phyloP scores from a whole-genome alignment of 352 stramenopile genomes.

The Pythium apleroticum region DNA sequence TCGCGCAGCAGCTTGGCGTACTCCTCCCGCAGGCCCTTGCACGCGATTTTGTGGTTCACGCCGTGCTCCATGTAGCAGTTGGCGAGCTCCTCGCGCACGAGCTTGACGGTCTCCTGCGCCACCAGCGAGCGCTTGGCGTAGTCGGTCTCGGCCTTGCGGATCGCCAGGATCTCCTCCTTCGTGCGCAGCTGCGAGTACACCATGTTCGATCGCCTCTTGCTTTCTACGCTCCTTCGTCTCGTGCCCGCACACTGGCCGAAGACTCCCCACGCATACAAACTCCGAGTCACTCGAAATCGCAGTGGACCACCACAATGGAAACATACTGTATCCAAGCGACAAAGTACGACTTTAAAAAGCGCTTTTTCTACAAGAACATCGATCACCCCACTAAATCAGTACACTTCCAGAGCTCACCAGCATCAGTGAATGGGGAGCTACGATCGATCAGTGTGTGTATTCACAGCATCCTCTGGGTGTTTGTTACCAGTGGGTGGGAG shows the following conservation, averaged over 20 bases:
- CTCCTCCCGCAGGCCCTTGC: slow-evolving; percentile 80
- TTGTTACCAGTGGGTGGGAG: not conserved
- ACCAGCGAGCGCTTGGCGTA: slow-evolving; percentile 76
- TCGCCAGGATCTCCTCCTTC: slow-evolving; percentile 84
- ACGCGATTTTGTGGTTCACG: slow-evolving; percentile 88
- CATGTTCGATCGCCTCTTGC: slow-evolving; percentile 30
- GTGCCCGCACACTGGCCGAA: not conserved
- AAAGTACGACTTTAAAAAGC: slow-evolving; percentile 14
- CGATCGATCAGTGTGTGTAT: not conserved
- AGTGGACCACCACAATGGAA: slow-evolving; percentile 15
- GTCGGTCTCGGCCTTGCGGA: slow-evolving; percentile 70
- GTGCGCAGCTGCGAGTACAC: slow-evolving; percentile 71
- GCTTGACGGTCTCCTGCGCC: slow-evolving; percentile 79
- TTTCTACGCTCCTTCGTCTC: not conserved
- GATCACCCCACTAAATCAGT: not conserved
- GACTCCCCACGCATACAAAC: slow-evolving; percentile 8
- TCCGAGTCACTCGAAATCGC: not conserved
- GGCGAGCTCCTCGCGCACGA: slow-evolving; percentile 83
- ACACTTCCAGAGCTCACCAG: not conserved
- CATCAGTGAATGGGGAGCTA: too few species aligned
- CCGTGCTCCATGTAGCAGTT: slow-evolving; percentile 88
- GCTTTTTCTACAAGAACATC: too few species aligned
- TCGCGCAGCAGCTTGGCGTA: slow-evolving; percentile 81
- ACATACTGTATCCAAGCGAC: not conserved
- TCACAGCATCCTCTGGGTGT: not conserved